These are phyloP conservation scores for Cercospora nicotianae DNA, from an alignment of 2,329 filamentous ascomycete genomes.

Conservation along the genomic window DNA sequence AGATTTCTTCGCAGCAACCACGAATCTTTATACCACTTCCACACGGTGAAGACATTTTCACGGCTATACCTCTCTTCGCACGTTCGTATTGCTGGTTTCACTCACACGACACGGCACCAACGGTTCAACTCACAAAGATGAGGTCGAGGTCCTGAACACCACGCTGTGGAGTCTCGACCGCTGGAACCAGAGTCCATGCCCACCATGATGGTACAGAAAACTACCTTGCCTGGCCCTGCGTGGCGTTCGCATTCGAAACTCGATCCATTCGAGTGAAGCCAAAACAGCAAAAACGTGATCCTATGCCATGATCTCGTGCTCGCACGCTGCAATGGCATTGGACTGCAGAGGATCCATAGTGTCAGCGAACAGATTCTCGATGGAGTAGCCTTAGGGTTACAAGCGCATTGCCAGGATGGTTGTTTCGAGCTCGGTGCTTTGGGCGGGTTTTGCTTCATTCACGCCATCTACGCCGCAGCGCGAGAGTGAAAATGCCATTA, in stretches of 20 bases:
- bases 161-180: background rate
- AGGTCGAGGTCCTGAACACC: background rate
- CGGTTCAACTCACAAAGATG: background rate
- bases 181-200: background rate
- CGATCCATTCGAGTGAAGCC: background rate
- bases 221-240: background rate
- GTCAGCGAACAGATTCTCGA: background rate
- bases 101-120: background rate
- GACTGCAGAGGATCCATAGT: background rate
- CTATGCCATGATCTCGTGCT: background rate
- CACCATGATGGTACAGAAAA: background rate
- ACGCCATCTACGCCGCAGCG: background rate
- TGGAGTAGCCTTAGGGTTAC: background rate
- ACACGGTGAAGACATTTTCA: background rate
- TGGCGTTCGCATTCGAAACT: background rate
- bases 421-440: background rate
- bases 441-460: background rate
- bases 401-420: background rate
- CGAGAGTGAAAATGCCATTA: background rate
- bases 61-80: background rate
- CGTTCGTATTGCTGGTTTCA: background rate
- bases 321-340: background rate
- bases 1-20: background rate
- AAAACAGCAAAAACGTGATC: background rate
- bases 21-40: background rate